Base-by-base conservation (phyloP, 2,329 filamentous ascomycete genomes). In the Pleoardoris graminearum region DNA sequence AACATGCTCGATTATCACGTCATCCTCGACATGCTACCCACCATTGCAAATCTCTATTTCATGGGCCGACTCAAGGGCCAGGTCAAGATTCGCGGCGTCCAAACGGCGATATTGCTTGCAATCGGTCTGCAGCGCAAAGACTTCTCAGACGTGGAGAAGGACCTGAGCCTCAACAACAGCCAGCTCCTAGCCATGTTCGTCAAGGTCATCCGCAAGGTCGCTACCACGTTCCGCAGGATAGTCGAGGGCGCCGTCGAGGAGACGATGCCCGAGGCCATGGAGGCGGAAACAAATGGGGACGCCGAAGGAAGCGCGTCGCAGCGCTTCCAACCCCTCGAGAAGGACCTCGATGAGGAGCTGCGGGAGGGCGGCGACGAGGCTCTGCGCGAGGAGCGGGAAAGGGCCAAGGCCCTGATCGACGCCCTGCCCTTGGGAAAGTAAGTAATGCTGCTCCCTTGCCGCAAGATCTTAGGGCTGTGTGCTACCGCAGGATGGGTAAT, bases 1-100 rank as follows among this genome's bases (percentile, higher is more conserved):
- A 96, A 96, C 75, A 89, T 97, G 82, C 85, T 99, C 36, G 95
- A 99, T 75, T 96, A 97, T 78, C 95, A 97, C 69, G 92, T 97
- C 62, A 94, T 99, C 50, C 82, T 97, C 23, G 95, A 99, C 70
- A 84, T 99, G 67, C 81, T 99, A 50, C 94, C 94, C 0, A 83
- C 81, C 1, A 85, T 99, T 57, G 88, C 94, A 1, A 80, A 81
- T 21, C 82, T 96, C 22, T 97, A 93, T 79, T 99, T 99, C 75
- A 86, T 85, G 0, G 89, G 90, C 42, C 85, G 86, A 8, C 79
- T 97, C 16, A 85, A 82, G 63, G 74, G 77, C 30, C 79, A 80
- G 44, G 80, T 96, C 62, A 86, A 82, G 50, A 80, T 99, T 48
- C 88, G 84, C 4, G 87, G 88, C n/a, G 82, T 97, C 1, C 93